Evolutionary conservation across 768 basidiomycete genomes (phyloP).

Genomic region (Lyophyllum atratum): DNA sequence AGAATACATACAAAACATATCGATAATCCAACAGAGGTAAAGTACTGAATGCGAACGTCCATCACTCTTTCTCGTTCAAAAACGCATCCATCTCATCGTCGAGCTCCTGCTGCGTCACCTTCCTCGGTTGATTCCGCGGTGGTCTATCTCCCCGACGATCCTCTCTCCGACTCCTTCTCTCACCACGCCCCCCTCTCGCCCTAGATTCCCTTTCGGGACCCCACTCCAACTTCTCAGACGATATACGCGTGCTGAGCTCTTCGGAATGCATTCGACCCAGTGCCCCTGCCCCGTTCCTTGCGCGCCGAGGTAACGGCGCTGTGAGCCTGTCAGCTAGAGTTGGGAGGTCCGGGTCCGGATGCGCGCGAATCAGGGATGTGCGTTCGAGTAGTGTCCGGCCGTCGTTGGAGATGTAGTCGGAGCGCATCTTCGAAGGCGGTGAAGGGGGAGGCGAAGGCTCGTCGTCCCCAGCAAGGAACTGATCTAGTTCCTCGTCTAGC

Average conservation of each 20-base stretch:
- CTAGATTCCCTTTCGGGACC: conserved; percentile 14
- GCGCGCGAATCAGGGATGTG: conserved; percentile 48
- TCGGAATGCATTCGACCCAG: conserved; percentile 23
- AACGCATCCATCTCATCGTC: conserved; percentile 86
- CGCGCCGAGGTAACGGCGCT: conserved; percentile 45
- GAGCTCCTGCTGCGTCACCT: conserved; percentile 72
- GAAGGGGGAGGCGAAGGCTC: conserved; percentile 35
- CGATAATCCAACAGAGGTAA: not conserved
- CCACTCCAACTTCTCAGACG: conserved; percentile 20
- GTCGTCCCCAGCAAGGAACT: conserved; percentile 57
- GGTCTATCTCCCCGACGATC: conserved; percentile 31
- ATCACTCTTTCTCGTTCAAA: conserved; percentile 47
- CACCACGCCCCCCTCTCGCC: conserved; percentile 12
- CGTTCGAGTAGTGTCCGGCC: conserved; percentile 57
- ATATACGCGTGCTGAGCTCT: conserved; percentile 18
- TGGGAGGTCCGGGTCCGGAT: conserved; percentile 26
- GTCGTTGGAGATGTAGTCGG: conserved; percentile 57
- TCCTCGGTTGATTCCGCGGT: conserved; percentile 43
- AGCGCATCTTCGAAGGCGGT: conserved; percentile 68
- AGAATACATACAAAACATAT: conserved; percentile 8
- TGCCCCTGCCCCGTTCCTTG: conserved; percentile 23
- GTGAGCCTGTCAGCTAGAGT: conserved; percentile 49
- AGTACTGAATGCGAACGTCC: no score
- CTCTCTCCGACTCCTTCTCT: conserved; percentile 20
- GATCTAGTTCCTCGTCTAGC: conserved; percentile 71